Evolutionary conservation across 257 asterid species (phyloP), one percentile per base, ranked within the genome.

Genomic region (Solanum chmielewskii): DNA sequence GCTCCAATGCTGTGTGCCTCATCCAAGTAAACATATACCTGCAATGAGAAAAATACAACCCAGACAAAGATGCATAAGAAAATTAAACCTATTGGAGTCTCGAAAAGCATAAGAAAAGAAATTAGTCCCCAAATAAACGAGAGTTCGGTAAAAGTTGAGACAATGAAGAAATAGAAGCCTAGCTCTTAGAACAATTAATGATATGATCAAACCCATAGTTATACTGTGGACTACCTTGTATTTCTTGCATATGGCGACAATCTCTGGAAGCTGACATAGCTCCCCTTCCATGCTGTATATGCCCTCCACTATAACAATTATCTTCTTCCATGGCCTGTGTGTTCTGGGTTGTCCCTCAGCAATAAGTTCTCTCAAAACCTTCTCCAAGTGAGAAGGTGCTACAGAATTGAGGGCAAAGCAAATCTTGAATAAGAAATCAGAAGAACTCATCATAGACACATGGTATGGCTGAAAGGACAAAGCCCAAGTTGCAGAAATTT

Each of bases 1-100:
- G 99, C 99, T 66, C 99, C 99, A 88, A 97, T 96, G 94, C 99
- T 97, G 91, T 97, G 99, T 80, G 99, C 99, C 95, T 97, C 99
- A 88, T 97, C 99, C 90, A 97, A 93, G 91, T 97, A 97, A 86
- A 95, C 86, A 87, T 93, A 97, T 81, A 93, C 98, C 99, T 97
- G 93, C 66, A 70, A 66, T 31, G 86, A 82, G 85, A 70, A 80
- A 44, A 84, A 87, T 86, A 82, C 68, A 89, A 20, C 64, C 62
- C 68, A 77, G 18, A 82, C 76, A 70, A 83, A 86, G 14, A 81
- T 75, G 75, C 60, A 56, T 83, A 70, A 16, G 70, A n/a, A 66
- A 71, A 87, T 49, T 49, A 49, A 47, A 81, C 85, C 45, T 29
- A 18, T 18, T 81, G 69, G 69, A 29, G 68, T 80, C 29, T 18